Evolutionary conservation across 495 filamentous ascomycete species (phyloP), one percentile per base, ranked within the genome.

Genomic region (Penicillium antarcticum): DNA sequence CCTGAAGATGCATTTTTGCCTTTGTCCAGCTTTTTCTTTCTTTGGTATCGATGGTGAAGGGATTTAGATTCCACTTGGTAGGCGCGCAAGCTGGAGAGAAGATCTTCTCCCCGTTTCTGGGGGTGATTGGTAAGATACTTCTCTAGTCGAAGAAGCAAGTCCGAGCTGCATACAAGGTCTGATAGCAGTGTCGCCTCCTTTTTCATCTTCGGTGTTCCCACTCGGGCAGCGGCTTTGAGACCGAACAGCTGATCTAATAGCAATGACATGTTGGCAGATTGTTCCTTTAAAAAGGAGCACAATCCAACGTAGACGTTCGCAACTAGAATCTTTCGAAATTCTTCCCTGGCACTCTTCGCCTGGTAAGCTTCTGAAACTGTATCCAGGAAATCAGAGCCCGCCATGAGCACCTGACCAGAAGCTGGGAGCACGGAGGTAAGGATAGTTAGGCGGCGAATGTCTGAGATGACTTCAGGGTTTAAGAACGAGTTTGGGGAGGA

Each of bases 311-410:
- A 96, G 12, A 82, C 69, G 5, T 85, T 84, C 4, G 82, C 79
- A 14, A 89, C 75, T n/a, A 94, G 71, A 4, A 78, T 73, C 48
- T 78, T 83, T 38, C 81, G 78, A 11, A 86, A 62, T 6, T 76
- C 75, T 12, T 76, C 78, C 37, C 82, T 38, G 2, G 36, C 78
- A 54, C 75, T 78, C 19, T 57, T 50, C 42, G 82, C 70, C 37
- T 74, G 80, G 66, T 87, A 95, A 43, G 80, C 80, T 53, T 74
- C 79, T 29, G 78, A 71, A 12, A 95, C 72, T 3, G 85, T 83
- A 60, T 96, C 91, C 11, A 95, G 61, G 58, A 91, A 91, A 64
- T 96, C 91, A 41, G 88, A 88, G 14, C 91, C 91, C 1, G 84
- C 84, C 64, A 95, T 77, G 41, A 95, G 83, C 58, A 85, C 83